phyloP scores from a whole-genome alignment of 169 alveolate species.

The Plasmodium falciparum region DNA sequence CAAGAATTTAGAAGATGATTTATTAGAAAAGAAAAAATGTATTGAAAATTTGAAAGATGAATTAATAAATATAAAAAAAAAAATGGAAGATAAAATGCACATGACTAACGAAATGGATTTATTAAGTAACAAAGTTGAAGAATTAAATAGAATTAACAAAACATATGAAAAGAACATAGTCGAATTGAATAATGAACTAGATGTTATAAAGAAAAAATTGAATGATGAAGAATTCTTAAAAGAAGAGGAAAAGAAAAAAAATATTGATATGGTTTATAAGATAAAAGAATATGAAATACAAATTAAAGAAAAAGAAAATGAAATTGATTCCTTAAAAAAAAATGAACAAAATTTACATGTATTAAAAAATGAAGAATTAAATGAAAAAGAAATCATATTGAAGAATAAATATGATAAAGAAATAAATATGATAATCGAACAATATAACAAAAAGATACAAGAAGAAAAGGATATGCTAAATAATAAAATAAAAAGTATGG shows the following conservation, averaged over 20 bases:
- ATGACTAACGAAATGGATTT: background rate
- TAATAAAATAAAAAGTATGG: conserved; percentile 12
- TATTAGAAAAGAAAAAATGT: conserved; percentile 26
- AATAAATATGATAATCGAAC: background rate
- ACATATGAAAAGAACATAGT: background rate
- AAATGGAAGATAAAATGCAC: background rate
- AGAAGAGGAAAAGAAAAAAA: conserved; percentile 26
- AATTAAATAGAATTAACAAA: background rate
- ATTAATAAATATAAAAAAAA: conserved; percentile 2
- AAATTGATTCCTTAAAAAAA: background rate
- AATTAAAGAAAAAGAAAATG: conserved; percentile 27
- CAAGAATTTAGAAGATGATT: background rate
- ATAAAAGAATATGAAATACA: conserved; percentile 1
- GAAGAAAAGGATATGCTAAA: background rate
- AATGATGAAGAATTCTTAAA: conserved; percentile 3
- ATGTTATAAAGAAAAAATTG: background rate
- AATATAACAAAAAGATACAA: background rate
- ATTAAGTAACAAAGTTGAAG: background rate
- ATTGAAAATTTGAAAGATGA: conserved; percentile 12
- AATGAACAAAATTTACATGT: background rate
- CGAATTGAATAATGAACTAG: conserved; percentile 12
- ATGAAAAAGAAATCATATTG: background rate
- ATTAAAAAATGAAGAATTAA: background rate
- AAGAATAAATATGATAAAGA: conserved; percentile 11
- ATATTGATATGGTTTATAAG: background rate